phyloP scores from a whole-genome alignment of 139 green algal genomes.

The Chlorella sp. region DNA sequence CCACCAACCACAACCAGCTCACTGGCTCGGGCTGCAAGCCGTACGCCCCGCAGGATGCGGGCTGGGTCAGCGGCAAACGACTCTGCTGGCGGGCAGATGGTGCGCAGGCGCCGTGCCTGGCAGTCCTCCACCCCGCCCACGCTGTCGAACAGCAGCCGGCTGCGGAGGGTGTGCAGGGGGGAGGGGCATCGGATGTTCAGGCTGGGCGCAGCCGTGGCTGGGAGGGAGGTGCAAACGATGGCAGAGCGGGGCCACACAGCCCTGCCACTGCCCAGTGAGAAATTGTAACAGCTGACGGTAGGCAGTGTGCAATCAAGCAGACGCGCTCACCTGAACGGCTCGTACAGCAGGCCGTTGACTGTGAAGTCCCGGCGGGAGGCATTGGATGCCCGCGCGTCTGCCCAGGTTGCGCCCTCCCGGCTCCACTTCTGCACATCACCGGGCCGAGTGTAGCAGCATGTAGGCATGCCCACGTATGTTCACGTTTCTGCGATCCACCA shows the following conservation, averaged over 20 bases:
- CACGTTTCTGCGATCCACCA: no score
- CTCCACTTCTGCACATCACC: background rate
- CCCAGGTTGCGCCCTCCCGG: conserved; percentile 30
- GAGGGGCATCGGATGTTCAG: background rate
- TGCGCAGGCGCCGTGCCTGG: conserved; percentile 42
- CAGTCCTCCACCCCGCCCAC: conserved; percentile 62
- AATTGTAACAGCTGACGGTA: no score
- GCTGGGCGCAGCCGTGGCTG: background rate
- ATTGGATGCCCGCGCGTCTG: conserved; percentile 50
- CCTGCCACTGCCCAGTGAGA: no score
- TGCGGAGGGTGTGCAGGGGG: background rate
- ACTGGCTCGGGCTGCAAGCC: conserved; percentile 49
- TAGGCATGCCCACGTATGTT: no score
- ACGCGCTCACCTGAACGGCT: conserved; percentile 53
- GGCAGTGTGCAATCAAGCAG: background rate
- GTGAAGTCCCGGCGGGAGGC: conserved; percentile 73
- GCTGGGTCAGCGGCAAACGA: conserved; percentile 59
- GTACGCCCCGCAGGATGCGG: conserved; percentile 64
- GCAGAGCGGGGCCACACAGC: background rate
- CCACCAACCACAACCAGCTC: background rate
- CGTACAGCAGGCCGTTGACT: conserved; percentile 77
- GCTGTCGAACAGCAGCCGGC: conserved; percentile 68
- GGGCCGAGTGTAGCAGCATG: background rate
- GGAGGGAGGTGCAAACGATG: background rate
- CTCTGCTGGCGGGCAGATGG: conserved; percentile 37